Evolutionary conservation across 495 filamentous ascomycete species (phyloP).

Genomic region (Tuber aestivum): DNA sequence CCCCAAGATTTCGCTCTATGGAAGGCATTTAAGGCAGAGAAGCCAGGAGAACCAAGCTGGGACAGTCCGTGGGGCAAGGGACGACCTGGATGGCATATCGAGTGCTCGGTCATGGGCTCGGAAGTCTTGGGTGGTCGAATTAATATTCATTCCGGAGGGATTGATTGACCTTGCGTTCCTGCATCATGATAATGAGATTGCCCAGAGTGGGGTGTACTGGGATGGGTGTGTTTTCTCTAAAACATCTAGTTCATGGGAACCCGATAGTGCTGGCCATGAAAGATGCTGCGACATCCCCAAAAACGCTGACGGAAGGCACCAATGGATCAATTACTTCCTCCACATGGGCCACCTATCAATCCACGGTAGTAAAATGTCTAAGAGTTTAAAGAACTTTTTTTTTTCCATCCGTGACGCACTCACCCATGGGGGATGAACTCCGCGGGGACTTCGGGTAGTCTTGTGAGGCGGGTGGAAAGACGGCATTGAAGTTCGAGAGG

Average conservation of each 20-base stretch:
- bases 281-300: constrained; percentile 43
- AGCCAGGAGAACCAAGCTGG: constrained; percentile 90
- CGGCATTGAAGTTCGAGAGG: constrained; percentile 81
- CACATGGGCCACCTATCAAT: constrained; percentile 95
- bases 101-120: constrained; percentile 95
- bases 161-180: constrained; percentile 92
- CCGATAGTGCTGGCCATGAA: neutral
- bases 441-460: constrained; percentile 74
- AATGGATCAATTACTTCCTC: constrained; percentile 94
- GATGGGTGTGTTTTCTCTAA: constrained; percentile 27
- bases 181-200: constrained; percentile 94
- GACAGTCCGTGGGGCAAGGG: constrained; percentile 77
- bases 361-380: constrained; percentile 88
- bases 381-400: constrained; percentile 94
- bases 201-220: constrained; percentile 87
- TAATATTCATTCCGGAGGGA: constrained; percentile 90
- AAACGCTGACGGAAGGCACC: constrained; percentile 48
- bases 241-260: neutral
- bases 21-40: constrained; percentile 94
- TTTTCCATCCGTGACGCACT: constrained; percentile 88
- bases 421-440: constrained; percentile 65
- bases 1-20: constrained; percentile 78
- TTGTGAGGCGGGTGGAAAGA: constrained; percentile 84
- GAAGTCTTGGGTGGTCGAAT: constrained; percentile 73
- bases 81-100: constrained; percentile 96